A percentile compares a stretch with the other conserved stretches of the same genome.
Conservation (phyloP, 2,329 filamentous ascomycete species). For the Colletotrichum lindemuthianum region DNA sequence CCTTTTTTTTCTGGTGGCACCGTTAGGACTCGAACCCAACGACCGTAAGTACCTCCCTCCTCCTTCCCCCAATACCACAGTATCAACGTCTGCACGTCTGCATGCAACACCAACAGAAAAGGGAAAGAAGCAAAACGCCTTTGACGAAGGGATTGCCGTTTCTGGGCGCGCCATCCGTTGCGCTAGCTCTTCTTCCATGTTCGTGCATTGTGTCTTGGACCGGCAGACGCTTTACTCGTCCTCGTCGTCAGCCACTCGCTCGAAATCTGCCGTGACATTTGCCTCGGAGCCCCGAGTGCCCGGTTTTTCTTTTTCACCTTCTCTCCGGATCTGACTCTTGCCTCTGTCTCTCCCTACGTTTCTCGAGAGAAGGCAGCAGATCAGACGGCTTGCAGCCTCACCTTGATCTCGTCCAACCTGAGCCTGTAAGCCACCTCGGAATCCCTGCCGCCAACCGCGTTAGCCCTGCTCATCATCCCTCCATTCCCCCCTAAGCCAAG, state of each 20-base stretch:
- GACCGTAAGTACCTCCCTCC: too few species aligned
- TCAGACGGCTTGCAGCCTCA: too few species aligned
- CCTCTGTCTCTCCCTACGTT: too few species aligned
- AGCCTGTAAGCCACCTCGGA: too few species aligned
- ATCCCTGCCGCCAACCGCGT: too few species aligned
- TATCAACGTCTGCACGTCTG: too few species aligned
- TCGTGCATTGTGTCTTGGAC: slow-evolving; percentile 8
- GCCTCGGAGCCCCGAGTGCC: neutral
- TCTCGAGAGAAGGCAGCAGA: too few species aligned
- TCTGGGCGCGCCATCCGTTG: slow-evolving; percentile 6
- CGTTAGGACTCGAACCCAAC: too few species aligned
- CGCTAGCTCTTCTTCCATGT: neutral
- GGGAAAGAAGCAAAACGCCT: neutral
- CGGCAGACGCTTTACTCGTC: slow-evolving; percentile 1
- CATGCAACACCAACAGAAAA: neutral
- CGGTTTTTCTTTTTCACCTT: neutral
- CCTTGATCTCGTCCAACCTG: too few species aligned
- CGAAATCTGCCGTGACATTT: neutral
- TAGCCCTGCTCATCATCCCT: neutral
- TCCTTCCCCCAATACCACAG: too few species aligned
- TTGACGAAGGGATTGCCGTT: slow-evolving; percentile 4
- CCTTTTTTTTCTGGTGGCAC: too few species aligned
- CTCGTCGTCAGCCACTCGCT: neutral
- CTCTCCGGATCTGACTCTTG: too few species aligned
- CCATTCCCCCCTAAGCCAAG: neutral